A percentile compares a stretch with the other conserved stretches of the same genome.
Evolutionary conservation across 306 rosid genomes (phyloP).

Genomic region (Acacia melanoxylon): DNA sequence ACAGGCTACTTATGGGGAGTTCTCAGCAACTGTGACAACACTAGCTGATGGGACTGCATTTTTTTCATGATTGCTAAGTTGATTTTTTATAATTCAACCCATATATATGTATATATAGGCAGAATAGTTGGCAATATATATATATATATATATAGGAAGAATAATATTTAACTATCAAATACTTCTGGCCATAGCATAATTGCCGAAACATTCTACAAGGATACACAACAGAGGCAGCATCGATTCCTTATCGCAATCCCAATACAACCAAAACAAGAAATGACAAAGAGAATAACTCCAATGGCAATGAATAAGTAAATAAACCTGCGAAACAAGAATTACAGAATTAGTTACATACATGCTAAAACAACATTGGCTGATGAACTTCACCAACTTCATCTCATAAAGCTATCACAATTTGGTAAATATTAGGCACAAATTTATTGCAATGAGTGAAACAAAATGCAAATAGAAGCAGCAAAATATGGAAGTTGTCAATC

Average conservation of each 20-base stretch:
- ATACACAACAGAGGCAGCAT: constrained; percentile 94
- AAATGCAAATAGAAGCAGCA: constrained; percentile 5
- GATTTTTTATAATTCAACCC: no score
- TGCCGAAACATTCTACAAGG: constrained; percentile 50
- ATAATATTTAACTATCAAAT: constrained; percentile 10
- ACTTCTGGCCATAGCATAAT: constrained; percentile 19
- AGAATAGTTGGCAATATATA: no score
- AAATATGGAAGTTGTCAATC: neutral
- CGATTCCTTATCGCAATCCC: constrained; percentile 75
- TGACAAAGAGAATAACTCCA: constrained; percentile 68
- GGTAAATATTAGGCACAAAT: neutral
- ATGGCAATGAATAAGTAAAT: constrained; percentile 82
- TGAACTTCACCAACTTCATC: constrained; percentile 4
- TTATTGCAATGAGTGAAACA: neutral
- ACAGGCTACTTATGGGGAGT: no score
- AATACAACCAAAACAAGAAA: constrained; percentile 89
- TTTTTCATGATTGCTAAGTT: no score
- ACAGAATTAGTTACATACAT: constrained; percentile 27
- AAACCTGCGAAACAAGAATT: constrained; percentile 70
- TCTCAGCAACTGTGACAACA: no score
- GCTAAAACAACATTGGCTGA: constrained; percentile 15
- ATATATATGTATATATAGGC: neutral
- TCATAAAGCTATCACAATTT: neutral
- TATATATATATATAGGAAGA: neutral
- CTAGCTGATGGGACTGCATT: no score